A percentile compares a stretch with the other conserved stretches of the same genome.
Conservation (phyloP, 176 grass and related monocot genomes). For the Triticum timopheevii region DNA sequence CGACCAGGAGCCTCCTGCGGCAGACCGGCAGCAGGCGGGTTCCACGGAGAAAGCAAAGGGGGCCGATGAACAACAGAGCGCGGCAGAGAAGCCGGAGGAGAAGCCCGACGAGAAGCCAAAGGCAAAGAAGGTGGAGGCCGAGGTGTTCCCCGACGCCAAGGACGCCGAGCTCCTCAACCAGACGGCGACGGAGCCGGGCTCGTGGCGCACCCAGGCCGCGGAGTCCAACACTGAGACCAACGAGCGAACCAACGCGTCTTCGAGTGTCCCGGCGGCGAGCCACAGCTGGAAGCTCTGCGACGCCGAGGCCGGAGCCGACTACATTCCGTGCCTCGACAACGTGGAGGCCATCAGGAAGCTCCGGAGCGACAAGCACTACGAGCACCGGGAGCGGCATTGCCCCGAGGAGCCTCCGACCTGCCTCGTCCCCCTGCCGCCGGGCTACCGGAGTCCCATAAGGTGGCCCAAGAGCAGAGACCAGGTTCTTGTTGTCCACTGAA, state of each 20-base stretch:
- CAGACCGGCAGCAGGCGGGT: neutral
- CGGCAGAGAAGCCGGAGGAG: neutral
- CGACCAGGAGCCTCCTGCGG: neutral
- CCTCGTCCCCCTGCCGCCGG: constrained; percentile 61
- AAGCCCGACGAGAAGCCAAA: constrained; percentile 8
- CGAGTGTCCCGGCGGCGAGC: neutral
- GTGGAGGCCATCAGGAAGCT: constrained; percentile 65
- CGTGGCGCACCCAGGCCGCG: constrained; percentile 59
- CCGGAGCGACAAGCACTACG: constrained; percentile 73
- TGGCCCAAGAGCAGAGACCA: constrained; percentile 84
- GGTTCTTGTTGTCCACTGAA: constrained; percentile 25
- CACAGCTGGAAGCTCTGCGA: constrained; percentile 71
- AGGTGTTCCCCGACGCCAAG: constrained; percentile 41
- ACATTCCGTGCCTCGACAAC: constrained; percentile 91
- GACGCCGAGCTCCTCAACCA: constrained; percentile 60
- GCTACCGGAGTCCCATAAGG: constrained; percentile 52
- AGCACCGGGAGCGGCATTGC: constrained; percentile 86
- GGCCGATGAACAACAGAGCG: neutral
- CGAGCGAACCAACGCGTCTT: constrained; percentile 19
- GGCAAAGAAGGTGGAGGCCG: constrained; percentile 23
- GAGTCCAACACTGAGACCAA: constrained; percentile 54
- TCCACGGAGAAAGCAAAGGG: neutral
- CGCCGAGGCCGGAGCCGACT: constrained; percentile 53
- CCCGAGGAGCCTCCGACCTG: constrained; percentile 53
- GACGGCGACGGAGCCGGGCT: constrained; percentile 29